These are phyloP conservation scores for Flaveria bidentis DNA, from an alignment of 129 eudicot species.

Conservation along the genomic window DNA sequence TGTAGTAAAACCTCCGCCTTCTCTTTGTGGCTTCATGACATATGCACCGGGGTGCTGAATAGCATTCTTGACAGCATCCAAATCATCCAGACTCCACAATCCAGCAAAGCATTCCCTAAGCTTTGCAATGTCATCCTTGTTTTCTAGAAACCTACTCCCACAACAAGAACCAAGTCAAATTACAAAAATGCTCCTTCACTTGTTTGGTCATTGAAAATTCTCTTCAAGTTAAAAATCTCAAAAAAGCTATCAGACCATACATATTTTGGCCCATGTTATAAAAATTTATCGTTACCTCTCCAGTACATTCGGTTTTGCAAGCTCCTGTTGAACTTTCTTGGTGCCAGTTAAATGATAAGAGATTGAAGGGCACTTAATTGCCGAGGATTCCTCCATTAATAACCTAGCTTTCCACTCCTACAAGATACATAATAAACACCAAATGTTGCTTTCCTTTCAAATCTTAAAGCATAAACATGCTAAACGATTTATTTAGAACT, in stretches of 20 bases:
- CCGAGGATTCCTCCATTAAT: slow-evolving; percentile 77
- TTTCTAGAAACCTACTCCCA: slow-evolving; percentile 75
- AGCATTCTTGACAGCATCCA: slow-evolving; percentile 66
- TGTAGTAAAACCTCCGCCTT: slow-evolving; percentile 74
- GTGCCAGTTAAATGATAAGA: slow-evolving; percentile 89
- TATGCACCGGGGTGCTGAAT: slow-evolving; percentile 66
- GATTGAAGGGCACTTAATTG: slow-evolving; percentile 94
- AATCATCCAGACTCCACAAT: slow-evolving; percentile 88
- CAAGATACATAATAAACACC: slow-evolving; percentile 24
- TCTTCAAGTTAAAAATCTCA: too few relatives aligned
- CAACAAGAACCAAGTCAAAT: slow-evolving; percentile 8
- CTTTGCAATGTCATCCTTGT: slow-evolving; percentile 76
- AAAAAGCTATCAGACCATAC: too few relatives aligned
- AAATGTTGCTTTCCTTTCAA: neutral
- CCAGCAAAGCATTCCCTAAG: slow-evolving; percentile 91
- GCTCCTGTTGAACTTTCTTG: slow-evolving; percentile 97
- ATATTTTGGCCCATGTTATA: too few relatives aligned
- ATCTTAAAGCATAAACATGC: neutral
- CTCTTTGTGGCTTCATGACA: slow-evolving; percentile 99
- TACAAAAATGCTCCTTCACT: neutral
- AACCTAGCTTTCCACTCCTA: slow-evolving; percentile 97
- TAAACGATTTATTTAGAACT: neutral
- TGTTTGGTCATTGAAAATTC: neutral
- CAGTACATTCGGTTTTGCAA: slow-evolving; percentile 86
- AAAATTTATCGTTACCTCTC: slow-evolving; percentile 52